Evolutionary conservation across 192 early-diverging fungal species (phyloP).

Genomic region (Coemansia sp.): DNA sequence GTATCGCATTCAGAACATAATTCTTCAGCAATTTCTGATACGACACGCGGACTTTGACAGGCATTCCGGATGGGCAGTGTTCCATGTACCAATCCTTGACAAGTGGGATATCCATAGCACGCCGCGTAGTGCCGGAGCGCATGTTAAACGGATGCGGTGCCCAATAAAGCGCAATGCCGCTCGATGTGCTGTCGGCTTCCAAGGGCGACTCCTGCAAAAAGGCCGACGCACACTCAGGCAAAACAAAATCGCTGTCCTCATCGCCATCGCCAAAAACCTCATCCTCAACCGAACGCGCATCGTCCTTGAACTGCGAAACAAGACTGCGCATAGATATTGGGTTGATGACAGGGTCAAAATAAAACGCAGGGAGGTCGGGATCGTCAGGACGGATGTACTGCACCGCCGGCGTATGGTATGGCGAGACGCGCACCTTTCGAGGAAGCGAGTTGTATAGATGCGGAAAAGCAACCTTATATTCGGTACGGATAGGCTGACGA

Average conservation of each 20-base stretch:
- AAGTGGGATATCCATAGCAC: conserved; percentile 91
- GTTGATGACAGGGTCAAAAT: conserved; percentile 96
- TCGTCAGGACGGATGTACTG: conserved; percentile 89
- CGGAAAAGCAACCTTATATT: conserved; percentile 99
- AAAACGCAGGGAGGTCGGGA: conserved; percentile 96
- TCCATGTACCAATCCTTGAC: conserved; percentile 99
- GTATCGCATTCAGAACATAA: conserved; percentile 90
- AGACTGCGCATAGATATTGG: conserved; percentile 70
- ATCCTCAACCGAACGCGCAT: conserved; percentile 69
- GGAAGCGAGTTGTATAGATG: conserved; percentile 97
- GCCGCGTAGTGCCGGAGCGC: conserved; percentile 83
- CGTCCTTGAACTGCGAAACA: conserved; percentile 67
- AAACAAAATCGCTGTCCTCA: conserved; percentile 67
- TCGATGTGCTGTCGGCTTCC: conserved; percentile 90
- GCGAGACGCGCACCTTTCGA: conserved; percentile 84
- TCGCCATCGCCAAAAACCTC: conserved; percentile 73
- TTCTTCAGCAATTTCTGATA: conserved; percentile 98
- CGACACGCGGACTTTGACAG: conserved; percentile 97
- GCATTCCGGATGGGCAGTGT: conserved; percentile 87
- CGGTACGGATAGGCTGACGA: conserved; percentile 95
- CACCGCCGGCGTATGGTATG: conserved; percentile 92
- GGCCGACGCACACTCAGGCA: conserved; percentile 74
- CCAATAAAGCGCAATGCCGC: conserved; percentile 94
- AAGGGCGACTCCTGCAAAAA: conserved; percentile 77
- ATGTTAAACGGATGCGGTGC: conserved; percentile 97